Base-by-base conservation (phyloP, 331 rosid genomes). In the Rosa hybrid region DNA sequence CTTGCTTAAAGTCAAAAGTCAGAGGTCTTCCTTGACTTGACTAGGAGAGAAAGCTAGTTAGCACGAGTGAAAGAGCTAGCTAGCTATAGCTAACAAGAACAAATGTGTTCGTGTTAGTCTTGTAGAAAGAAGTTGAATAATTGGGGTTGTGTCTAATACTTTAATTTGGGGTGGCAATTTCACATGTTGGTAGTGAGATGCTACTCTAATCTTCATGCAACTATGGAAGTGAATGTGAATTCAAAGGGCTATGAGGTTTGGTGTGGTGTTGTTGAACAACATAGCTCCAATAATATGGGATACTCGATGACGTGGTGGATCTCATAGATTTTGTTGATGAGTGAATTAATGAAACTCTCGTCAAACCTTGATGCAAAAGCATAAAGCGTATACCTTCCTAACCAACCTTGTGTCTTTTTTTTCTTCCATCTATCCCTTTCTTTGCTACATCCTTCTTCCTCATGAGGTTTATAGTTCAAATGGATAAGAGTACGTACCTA, bases 261-360 rank as follows among this genome's bases (percentile, higher is more conserved):
- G 60, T 63, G 68, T 9, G 14, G 79, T 77, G 86, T 85, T 79
- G 95, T 84, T 89, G 85, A 90, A 70, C 90, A 54, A 77, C 53
- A 79, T 59, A 27, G 78, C 84, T 81, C 41, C 34, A 81, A 83
- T 71, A 71, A 81, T 68, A 59, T 51, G 65, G 27, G 25, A n/a
- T 8, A 27, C 7, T 63, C 4, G 11, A 81, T 71, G 81, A 87
- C 87, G 86, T 84, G 91, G 83, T 77, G 71, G 25, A 76, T 82
- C 25, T 85, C 30, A 17, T 54, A 57, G 88, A 83, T 86, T 81
- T 87, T 84, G 83, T 82, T 71, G 81, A 78, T 87, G 74, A 80
- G 60, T 62, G 25, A 68, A 70, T 68, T 57, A 60, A 14, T 23
- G 71, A 64, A 63, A 12, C 68, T 53, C 56, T 20, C 18, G 41